Percentiles rank a stretch among this genome's conserved stretches.
Evolutionary conservation across 805 yeast species (phyloP).

Genomic region (Saturnispora gosingensis): DNA sequence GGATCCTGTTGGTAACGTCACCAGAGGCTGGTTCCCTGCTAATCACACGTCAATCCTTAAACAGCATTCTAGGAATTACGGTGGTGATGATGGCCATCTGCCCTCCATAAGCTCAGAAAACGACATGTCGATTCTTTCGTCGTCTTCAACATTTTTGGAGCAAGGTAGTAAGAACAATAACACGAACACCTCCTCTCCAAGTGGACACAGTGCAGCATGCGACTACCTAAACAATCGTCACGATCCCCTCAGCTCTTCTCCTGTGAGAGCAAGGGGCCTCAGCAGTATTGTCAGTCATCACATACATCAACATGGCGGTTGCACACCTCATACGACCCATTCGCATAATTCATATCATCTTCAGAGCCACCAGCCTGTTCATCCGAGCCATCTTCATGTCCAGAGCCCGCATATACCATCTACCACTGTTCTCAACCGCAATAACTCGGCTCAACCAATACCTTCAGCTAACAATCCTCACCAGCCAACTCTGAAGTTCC

Average conservation of each 20-base stretch:
- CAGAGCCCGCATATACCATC: conserved; percentile 3
- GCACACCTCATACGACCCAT: background rate
- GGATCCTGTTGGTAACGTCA: conserved; percentile 31
- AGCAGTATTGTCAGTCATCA: background rate
- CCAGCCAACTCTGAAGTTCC: background rate
- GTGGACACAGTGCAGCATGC: background rate
- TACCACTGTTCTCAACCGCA: background rate
- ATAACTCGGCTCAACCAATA: background rate
- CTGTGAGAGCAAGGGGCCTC: background rate
- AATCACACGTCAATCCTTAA: conserved; percentile 5
- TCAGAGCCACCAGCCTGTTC: background rate
- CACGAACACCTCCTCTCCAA: background rate
- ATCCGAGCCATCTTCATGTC: background rate
- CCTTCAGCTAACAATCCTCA: background rate
- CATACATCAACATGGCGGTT: background rate
- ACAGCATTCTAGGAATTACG: background rate
- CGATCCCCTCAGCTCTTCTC: background rate
- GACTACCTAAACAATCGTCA: background rate
- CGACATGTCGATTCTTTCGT: background rate
- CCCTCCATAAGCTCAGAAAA: background rate
- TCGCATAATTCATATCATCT: background rate
- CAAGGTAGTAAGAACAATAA: background rate
- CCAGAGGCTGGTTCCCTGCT: conserved; percentile 86
- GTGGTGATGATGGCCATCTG: background rate
- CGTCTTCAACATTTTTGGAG: background rate